Percentiles rank a stretch among this genome's conserved stretches.
These are phyloP conservation scores for Wallacemonas collosoma DNA, from an alignment of 208 protist genomes.

Conservation along the genomic window DNA sequence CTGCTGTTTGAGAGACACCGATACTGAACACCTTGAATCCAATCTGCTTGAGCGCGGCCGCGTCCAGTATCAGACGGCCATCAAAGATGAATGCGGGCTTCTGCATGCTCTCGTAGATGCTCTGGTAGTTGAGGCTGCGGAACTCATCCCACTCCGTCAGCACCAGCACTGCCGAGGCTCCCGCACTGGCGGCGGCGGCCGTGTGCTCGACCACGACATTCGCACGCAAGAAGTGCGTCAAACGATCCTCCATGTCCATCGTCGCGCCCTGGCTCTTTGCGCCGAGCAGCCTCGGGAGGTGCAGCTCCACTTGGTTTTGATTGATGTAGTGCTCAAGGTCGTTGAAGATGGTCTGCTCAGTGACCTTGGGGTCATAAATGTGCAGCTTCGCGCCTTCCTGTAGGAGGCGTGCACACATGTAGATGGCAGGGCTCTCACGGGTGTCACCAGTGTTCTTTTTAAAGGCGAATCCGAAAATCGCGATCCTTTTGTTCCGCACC, in stretches of 20 bases:
- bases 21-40: constrained; percentile 92
- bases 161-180: constrained; percentile 91
- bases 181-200: constrained; percentile 73
- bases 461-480: constrained; percentile 97
- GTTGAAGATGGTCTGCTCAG: constrained; percentile 47
- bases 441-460: constrained; percentile 98
- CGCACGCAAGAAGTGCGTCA: constrained; percentile 23
- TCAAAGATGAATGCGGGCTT: constrained; percentile 97
- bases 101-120: constrained; percentile 91
- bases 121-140: constrained; percentile 79
- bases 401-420: constrained; percentile 85
- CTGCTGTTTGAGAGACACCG: constrained; percentile 35
- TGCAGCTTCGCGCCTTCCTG: constrained; percentile 89
- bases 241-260: constrained; percentile 16
- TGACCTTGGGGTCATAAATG: constrained; percentile 97
- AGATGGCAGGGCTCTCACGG: constrained; percentile 93
- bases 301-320: constrained; percentile 23
- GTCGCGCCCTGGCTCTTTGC: not conserved
- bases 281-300: constrained; percentile 7
- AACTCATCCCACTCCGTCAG: constrained; percentile 99
- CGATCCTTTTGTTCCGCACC: constrained; percentile 92
- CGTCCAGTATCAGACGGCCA: constrained; percentile 89
- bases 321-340: constrained; percentile 75
- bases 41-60: constrained; percentile 63
- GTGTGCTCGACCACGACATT: constrained; percentile 36